These are phyloP conservation scores for Bothriochloa decipiens DNA, from an alignment of 176 grass and related monocot genomes.

Conservation along the genomic window DNA sequence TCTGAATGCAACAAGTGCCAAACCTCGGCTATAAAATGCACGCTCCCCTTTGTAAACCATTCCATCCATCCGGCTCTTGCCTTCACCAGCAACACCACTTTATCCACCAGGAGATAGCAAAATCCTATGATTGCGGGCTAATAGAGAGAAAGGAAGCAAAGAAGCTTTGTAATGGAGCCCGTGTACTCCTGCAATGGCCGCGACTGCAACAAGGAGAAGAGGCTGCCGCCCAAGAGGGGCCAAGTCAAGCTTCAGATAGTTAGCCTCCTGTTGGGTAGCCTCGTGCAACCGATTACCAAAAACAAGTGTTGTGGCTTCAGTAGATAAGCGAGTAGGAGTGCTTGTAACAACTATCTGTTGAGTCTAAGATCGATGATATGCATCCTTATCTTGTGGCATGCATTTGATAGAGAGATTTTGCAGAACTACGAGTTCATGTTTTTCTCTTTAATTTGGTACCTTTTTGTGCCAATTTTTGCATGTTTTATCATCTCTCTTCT, in stretches of 20 bases:
- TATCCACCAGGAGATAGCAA: too few species aligned
- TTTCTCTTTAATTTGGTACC: neutral
- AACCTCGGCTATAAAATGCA: too few species aligned
- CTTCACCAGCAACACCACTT: neutral
- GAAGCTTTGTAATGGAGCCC: slow-evolving; percentile 40
- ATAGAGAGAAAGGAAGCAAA: neutral
- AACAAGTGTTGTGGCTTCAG: slow-evolving; percentile 27
- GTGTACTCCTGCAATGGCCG: slow-evolving; percentile 8
- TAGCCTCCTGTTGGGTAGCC: slow-evolving; percentile 21
- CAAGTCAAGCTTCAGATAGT: slow-evolving; percentile 55
- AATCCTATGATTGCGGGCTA: neutral
- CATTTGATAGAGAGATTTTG: neutral
- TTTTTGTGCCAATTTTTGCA: neutral
- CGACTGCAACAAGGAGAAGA: slow-evolving; percentile 39
- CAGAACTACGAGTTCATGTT: neutral
- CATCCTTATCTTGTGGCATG: neutral
- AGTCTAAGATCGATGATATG: neutral
- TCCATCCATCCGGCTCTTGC: neutral
- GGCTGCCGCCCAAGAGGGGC: neutral
- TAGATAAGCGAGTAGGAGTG: neutral
- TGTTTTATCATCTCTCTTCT: neutral
- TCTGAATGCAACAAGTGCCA: neutral
- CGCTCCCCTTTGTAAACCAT: slow-evolving; percentile 10
- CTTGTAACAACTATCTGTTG: neutral
- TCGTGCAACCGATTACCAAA: slow-evolving; percentile 26